A percentile compares a stretch with the other conserved stretches of the same genome.
phyloP scores from a whole-genome alignment of 345 rosid genomes.

The Diplotaxis tenuifolia region DNA sequence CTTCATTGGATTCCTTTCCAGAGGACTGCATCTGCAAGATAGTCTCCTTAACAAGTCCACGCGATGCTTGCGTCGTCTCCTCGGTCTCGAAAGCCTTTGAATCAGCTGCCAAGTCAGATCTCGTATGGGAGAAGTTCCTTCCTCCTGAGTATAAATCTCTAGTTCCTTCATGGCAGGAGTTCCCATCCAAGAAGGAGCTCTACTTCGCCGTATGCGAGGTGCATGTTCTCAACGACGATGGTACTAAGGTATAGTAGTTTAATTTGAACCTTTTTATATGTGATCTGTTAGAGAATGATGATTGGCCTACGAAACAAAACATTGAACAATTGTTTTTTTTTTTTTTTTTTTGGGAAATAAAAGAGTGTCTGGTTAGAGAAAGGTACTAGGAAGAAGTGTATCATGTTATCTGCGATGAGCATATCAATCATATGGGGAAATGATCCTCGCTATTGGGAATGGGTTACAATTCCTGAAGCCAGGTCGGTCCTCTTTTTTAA shows the following conservation, averaged over 20 bases:
- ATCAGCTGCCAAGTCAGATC: constrained; percentile 44
- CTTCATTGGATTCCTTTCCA: constrained; percentile 27
- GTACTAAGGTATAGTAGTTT: constrained; percentile 51
- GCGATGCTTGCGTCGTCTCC: constrained; percentile 43
- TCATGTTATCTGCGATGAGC: constrained; percentile 13
- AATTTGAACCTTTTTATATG: no score
- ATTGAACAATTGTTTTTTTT: no score
- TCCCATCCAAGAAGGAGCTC: constrained; percentile 44
- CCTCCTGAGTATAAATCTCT: constrained; percentile 42
- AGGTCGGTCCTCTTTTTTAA: not conserved
- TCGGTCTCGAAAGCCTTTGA: constrained; percentile 42
- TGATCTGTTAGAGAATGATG: no score
- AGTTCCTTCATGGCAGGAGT: not conserved
- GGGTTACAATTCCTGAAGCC: constrained; percentile 11
- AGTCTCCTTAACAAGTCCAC: constrained; percentile 45
- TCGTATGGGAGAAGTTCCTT: constrained; percentile 51
- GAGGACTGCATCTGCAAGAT: constrained; percentile 41
- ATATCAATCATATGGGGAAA: constrained; percentile 21
- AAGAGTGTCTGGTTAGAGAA: constrained; percentile 25
- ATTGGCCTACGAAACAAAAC: no score
- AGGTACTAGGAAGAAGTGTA: constrained; percentile 22
- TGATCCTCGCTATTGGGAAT: not conserved
- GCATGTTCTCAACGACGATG: constrained; percentile 43
- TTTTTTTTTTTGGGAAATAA: not conserved
- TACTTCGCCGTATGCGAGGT: constrained; percentile 44